Conservation (phyloP, 371 early-diverging fungal species). For the Sporodiniella umbellata region DNA sequence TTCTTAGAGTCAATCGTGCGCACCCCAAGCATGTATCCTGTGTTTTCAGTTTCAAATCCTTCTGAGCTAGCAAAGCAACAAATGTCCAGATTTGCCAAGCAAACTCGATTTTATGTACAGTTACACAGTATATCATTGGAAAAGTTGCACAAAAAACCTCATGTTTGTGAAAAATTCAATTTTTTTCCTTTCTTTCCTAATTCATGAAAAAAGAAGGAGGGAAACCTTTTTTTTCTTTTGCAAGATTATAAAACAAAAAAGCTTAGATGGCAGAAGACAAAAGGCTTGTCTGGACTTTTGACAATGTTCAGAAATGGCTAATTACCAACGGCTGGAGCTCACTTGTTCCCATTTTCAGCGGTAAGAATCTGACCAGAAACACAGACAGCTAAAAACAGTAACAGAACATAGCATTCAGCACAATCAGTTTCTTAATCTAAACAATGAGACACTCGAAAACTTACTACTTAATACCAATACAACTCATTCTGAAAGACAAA, state of each 20-base stretch:
- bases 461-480: conserved; percentile 6
- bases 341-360: conserved; percentile 7
- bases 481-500: conserved; percentile 7
- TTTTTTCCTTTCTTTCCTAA: conserved; percentile 3
- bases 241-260: not conserved
- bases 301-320: conserved; percentile 15
- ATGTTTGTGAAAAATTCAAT: not conserved
- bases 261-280: not conserved
- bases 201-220: conserved; percentile 1
- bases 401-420: conserved; percentile 16
- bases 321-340: conserved; percentile 10
- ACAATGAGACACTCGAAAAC: conserved; percentile 7
- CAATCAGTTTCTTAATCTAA: conserved; percentile 15
- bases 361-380: not conserved
- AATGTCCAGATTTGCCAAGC: not conserved
- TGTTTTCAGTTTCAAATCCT: no score
- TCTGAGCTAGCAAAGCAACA: no score
- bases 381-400: not conserved
- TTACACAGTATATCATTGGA: not conserved
- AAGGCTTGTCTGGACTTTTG: conserved; percentile 12
- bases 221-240: not conserved
- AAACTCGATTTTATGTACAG: not conserved
- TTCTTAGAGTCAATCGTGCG: not conserved
- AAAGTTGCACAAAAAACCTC: not conserved
- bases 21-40: no score